Base-by-base conservation (phyloP, 768 basidiomycete species). In the Russula olivacea region DNA sequence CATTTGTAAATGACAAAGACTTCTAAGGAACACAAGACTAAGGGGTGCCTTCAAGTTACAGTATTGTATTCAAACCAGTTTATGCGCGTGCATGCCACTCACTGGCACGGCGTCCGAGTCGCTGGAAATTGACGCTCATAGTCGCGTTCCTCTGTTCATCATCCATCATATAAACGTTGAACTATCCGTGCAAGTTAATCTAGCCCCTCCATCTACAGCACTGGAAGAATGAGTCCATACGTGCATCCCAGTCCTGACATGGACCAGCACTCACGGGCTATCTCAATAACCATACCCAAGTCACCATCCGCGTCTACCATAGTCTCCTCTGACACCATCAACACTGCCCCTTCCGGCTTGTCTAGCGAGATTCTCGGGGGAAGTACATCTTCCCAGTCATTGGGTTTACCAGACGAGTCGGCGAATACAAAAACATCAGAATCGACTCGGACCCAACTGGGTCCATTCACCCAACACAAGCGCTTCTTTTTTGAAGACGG, bases 401-500 rank as follows among this genome's bases (percentile, higher is more conserved):
- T 38, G n/a, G 30, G 17, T 0, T 5, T 3, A 23, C 10, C 48
- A 23, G n/a, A 32, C 32, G 50, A 55, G 30, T 25, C 61, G 11
- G 21, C 23, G 36, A 19, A 52, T n/a, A n/a, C 36, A n/a, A 36
- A 17, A 8, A 12, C 15, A 21, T 21, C 11, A 14, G 28, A 9
- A 47, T 47, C 49, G 21, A 32, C 21, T 30, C 51, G 15, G 11
- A 21, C 17, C n/a, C n/a, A n/a, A n/a, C n/a, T n/a, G 3, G 28
- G 47, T 41, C 54, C 54, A 25, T 61, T 45, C 51, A 49, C 36
- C 2, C 40, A 45, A 9, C 65, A 66, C 43, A 55, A 58, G 43
- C 53, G 54, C 15, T 66, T 66, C 28, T 63, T 55, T n/a, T 59
- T 63, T 25, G 65, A 63, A 32, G 65, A 66, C n/a, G 61, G 65